Evolutionary conservation across 2,329 filamentous ascomycete species (phyloP).

Genomic region (Seiridium cupressi): DNA sequence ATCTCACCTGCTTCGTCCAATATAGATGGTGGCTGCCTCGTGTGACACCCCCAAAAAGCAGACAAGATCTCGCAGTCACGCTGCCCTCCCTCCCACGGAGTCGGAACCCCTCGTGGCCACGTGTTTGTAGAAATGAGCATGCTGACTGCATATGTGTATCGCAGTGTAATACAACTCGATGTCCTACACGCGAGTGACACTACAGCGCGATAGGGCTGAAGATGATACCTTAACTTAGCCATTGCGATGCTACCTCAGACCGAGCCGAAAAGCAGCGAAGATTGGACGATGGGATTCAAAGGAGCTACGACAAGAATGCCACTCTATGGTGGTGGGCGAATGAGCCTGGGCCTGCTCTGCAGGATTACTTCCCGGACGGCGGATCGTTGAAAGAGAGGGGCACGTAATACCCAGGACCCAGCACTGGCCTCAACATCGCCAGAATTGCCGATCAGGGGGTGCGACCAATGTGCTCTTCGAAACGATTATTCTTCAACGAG

Average conservation of each 20-base stretch:
- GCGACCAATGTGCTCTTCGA: not conserved
- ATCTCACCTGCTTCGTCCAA: constrained; percentile 5
- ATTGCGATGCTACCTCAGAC: not conserved
- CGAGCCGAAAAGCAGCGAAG: not conserved
- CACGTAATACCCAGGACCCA: not conserved
- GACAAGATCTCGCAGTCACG: not conserved
- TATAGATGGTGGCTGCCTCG: not conserved
- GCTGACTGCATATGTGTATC: not conserved
- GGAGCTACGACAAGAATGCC: not conserved
- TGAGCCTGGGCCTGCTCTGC: not conserved
- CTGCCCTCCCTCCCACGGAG: not conserved
- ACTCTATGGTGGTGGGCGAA: not conserved
- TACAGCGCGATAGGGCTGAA: not conserved
- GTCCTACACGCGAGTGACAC: not conserved
- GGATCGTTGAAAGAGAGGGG: not conserved
- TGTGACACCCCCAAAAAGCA: not conserved
- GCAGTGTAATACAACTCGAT: not conserved
- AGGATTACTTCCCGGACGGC: not conserved
- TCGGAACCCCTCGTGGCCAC: not conserved
- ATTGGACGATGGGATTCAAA: not conserved
- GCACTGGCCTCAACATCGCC: not conserved
- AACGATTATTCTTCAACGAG: not conserved
- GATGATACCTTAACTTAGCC: not conserved
- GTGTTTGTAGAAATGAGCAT: not conserved
- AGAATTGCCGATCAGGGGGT: not conserved